Base-by-base conservation (phyloP, 1,284 basidiomycete species). In the Inonotus hispidus region DNA sequence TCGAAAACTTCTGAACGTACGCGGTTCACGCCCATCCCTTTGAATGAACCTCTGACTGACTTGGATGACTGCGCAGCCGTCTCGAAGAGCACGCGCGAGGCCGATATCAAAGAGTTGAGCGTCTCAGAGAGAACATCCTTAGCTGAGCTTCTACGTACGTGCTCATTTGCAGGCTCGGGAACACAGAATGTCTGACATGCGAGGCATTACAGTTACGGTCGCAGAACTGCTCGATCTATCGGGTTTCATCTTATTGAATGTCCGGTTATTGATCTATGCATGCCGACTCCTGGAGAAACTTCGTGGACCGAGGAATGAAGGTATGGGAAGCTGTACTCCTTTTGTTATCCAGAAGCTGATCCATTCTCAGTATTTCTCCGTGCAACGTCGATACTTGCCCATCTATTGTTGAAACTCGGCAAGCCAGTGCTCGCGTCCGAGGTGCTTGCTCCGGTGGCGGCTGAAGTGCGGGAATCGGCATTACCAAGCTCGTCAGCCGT, bases 361-460 rank as follows among this genome's bases (percentile, higher is more conserved):
- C 25, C n/a, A 39, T 10, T 50, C 14, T 46, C 67, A 93, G 93
- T 77, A 4, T 91, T 86, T 67, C 76, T 92, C 8, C 72, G 74
- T 0, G 75, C 83, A 1, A 92, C 88, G 1, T 75, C 87, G 1
- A 82, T 87, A 35, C 79, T 95, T 1, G 93, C 88, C 0, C 78
- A 84, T 52, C 89, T 93, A 68, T 93, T 93, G 68, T 75, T 86
- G 39, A 82, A 81, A 50, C 79, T 96, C 0, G 93, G 94, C 2
- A 92, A 89, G 71, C 73, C 77, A 0, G 81, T 81, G 52, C 82
- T 87, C 45, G 92, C 92, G 0, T 76, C 75, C 0, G 71, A 74
- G 1, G 79, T 93, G 14, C 89, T 92, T 66, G 76, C 74, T 8
- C 83, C 82, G 56, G 79, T 81, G 1, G 73, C 82, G 16, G 77